A percentile compares a stretch with the other conserved stretches of the same genome.
phyloP scores from a whole-genome alignment of 257 asterid species.

The Misopates orontium region DNA sequence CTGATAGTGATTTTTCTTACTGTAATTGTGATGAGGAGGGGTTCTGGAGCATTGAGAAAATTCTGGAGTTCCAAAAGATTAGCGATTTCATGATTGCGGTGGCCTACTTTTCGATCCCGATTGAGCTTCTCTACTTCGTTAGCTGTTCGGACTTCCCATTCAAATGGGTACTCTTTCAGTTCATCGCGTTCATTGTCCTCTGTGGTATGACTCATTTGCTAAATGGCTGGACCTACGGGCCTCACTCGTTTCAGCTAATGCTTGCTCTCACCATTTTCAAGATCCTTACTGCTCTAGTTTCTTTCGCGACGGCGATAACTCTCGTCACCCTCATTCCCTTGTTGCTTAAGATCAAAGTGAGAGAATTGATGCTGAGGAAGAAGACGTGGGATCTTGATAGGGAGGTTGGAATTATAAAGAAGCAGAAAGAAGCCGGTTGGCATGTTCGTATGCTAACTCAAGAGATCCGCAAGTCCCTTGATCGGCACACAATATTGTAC shows the following conservation, averaged over 20 bases:
- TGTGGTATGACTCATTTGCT: slow-evolving; percentile 98
- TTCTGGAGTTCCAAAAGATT: slow-evolving; percentile 68
- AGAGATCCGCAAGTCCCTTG: slow-evolving; percentile 89
- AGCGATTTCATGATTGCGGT: slow-evolving; percentile 89
- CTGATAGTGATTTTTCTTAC: slow-evolving; percentile 46
- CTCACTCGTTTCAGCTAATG: slow-evolving; percentile 80
- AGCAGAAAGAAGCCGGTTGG: slow-evolving; percentile 71
- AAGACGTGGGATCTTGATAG: slow-evolving; percentile 88
- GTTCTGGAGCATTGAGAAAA: slow-evolving; percentile 65
- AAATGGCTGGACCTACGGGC: slow-evolving; percentile 88
- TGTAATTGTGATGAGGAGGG: slow-evolving; percentile 87
- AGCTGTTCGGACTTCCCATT: slow-evolving; percentile 80
- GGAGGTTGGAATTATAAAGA: slow-evolving; percentile 72
- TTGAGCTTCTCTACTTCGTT: slow-evolving; percentile 88
- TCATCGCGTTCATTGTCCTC: slow-evolving; percentile 80
- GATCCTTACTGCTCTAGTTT: slow-evolving; percentile 78
- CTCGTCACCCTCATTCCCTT: slow-evolving; percentile 73
- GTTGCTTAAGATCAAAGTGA: slow-evolving; percentile 73
- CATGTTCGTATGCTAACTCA: slow-evolving; percentile 94
- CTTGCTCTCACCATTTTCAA: slow-evolving; percentile 82
- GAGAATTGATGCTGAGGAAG: slow-evolving; percentile 75
- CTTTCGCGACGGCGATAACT: slow-evolving; percentile 83
- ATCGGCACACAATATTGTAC: slow-evolving; percentile 77
- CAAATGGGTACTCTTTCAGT: slow-evolving; percentile 89
- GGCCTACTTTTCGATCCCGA: slow-evolving; percentile 92